Percentiles rank a stretch among this genome's conserved stretches.
Conservation (phyloP, 1,284 basidiomycete genomes). For the Hemileia vastatrix region DNA sequence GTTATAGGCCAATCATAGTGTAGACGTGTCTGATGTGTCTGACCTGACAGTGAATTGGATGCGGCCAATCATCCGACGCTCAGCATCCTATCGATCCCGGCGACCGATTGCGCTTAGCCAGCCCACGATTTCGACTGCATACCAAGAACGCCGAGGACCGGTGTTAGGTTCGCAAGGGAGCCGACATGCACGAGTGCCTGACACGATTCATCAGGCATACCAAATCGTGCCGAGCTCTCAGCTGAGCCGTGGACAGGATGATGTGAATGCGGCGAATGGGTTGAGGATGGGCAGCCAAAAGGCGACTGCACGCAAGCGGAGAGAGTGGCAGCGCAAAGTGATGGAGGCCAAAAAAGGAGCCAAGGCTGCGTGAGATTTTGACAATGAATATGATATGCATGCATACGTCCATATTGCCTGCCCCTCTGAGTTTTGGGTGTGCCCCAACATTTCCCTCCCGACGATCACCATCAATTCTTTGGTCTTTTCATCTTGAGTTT, state of each 20-base stretch:
- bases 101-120: conserved; percentile 5
- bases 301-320: conserved; percentile 16
- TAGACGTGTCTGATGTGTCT: neutral
- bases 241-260: neutral
- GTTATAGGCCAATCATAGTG: neutral
- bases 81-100: conserved; percentile 69
- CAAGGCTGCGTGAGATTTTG: no score
- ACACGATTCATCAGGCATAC: conserved; percentile 15
- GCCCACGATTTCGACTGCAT: neutral
- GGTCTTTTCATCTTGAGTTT: no score
- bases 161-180: neutral
- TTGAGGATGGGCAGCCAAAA: conserved; percentile 20
- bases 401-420: no score
- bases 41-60: conserved; percentile 49
- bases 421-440: no score
- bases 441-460: no score
- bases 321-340: conserved; percentile 19
- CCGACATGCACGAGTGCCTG: conserved; percentile 11
- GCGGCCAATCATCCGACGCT: conserved; percentile 85
- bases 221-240: conserved; percentile 3
- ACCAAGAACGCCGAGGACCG: neutral
- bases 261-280: conserved; percentile 6
- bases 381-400: no score
- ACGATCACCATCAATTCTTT: no score
- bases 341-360: conserved; percentile 13